Base-by-base conservation (phyloP, 2,329 filamentous ascomycete genomes). In the Zasmidium angulare region DNA sequence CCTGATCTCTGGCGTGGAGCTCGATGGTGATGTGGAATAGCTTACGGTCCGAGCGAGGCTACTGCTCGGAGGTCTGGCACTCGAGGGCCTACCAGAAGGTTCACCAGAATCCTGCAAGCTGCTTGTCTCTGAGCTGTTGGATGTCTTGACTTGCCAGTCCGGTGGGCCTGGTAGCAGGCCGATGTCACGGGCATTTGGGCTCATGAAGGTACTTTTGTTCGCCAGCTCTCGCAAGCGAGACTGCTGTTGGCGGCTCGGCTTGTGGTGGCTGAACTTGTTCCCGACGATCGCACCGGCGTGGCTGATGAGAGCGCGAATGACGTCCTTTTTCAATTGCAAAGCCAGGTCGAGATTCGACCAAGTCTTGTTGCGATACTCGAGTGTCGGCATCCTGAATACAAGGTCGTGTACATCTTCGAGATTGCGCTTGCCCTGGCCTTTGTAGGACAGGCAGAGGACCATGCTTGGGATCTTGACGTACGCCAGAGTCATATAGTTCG, bases 341-440 rank as follows among this genome's bases (percentile, higher is more conserved):
- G 93, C 93, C 10, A 99, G 85, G 71, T 99, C 95, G 6, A 99
- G 84, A 73, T 98, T 99, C 6, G 92, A 97, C 95, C 95, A 99
- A 9, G 93, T 98, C 81, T 99, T 99, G 82, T 99, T 99, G 64
- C 91, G 87, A 78, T 96, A 98, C 74, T 99, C 95, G 50, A 99
- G 87, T 1, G 90, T 89, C 2, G 95, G 95, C 77, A 99, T 86
- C 31, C 91, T 88, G 84, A 99, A 99, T 51, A 99, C 95, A 67
- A 99, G 96, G 72, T 98, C 89, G 76, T 99, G 93, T 17, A 99
- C 89, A 75, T 99, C 96, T 77, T 97, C 92, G 58, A 99, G 84
- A 70, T 98, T 99, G 72, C 93, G 91, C 65, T 96, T 91, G 48
- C 93, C 91, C 74, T 92, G 96, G 71, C 96, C 95, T 75, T 98